Base-by-base conservation (phyloP, 768 basidiomycete genomes). In the Boletellus ananas region DNA sequence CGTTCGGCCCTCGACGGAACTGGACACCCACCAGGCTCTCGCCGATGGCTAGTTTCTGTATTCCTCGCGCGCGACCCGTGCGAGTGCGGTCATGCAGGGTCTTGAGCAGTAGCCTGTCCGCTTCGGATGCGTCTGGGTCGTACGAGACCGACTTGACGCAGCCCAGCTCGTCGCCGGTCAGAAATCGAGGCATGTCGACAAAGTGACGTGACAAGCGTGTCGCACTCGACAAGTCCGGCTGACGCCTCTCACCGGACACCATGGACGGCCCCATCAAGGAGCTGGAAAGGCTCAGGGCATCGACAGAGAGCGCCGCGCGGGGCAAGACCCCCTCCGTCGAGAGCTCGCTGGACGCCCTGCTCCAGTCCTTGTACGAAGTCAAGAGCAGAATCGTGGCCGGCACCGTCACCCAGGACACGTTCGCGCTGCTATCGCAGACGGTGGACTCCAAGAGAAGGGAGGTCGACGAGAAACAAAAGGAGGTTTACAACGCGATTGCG, bases 391-490 rank as follows among this genome's bases (percentile, higher is more conserved):
- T 85, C 49, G 71, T 78, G 38, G 70, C 73, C 0, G 78, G 79
- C 34, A 69, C 72, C 37, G 70, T 74, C 21, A 71, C 78, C 14
- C 73, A 79, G 52, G 77, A 78, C 16, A 72, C 75, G 13, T 67
- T 85, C 12, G 69, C 66, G 29, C 63, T 74, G 8, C 70, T 90
- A 10, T 71, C 77, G 16, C 79, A 78, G 62, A 74, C 75, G 2
- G 77, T 90, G 3, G 87, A 90, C 43, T 66, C 72, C 0, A 81
- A 70, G 68, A 93, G 89, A 83, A 92, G 85, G 65, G 90, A 90
- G 50, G 74, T 93, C 1, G 90, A 91, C 50, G 90, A 94, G 33
- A 78, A 85, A 3, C 85, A 94, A 74, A 97, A 94, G 67, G 93
- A 94, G 58, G 77, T 92, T 31, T 90, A 94, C 59, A 80, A 77